Evolutionary conservation across 2,329 filamentous ascomycete genomes (phyloP).

Genomic region (Epichloe amarillans): DNA sequence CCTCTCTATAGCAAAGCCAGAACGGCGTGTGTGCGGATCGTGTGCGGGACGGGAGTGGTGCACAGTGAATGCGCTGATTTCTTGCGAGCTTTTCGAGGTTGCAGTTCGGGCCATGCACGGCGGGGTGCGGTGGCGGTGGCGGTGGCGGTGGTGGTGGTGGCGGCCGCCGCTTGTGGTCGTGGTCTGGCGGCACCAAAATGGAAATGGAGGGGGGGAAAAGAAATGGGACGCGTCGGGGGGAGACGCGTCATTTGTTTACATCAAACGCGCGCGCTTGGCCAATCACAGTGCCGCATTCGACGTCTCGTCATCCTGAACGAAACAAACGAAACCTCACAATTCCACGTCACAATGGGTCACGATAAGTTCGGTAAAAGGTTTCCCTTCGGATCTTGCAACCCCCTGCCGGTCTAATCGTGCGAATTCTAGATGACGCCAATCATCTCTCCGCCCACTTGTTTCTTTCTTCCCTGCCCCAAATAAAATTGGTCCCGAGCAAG

Average conservation of each 20-base stretch:
- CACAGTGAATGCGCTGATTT: background rate
- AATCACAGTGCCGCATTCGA: background rate
- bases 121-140: background rate
- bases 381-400: too few species aligned
- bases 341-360: background rate
- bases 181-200: background rate
- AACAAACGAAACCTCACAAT: too few species aligned
- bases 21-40: too few species aligned
- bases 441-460: too few species aligned
- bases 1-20: too few species aligned
- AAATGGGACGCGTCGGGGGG: background rate
- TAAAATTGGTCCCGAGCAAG: too few species aligned
- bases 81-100: background rate
- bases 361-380: background rate
- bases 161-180: background rate
- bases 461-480: too few species aligned
- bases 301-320: background rate
- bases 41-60: conserved; percentile 2
- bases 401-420: too few species aligned
- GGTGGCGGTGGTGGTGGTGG: background rate
- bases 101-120: background rate
- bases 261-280: background rate
- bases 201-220: background rate
- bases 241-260: conserved; percentile 7
- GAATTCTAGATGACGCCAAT: too few species aligned